Percentiles rank a stretch among this genome's conserved stretches.
Conservation (phyloP, 1,284 basidiomycete genomes). For the Inonotus obliquus region DNA sequence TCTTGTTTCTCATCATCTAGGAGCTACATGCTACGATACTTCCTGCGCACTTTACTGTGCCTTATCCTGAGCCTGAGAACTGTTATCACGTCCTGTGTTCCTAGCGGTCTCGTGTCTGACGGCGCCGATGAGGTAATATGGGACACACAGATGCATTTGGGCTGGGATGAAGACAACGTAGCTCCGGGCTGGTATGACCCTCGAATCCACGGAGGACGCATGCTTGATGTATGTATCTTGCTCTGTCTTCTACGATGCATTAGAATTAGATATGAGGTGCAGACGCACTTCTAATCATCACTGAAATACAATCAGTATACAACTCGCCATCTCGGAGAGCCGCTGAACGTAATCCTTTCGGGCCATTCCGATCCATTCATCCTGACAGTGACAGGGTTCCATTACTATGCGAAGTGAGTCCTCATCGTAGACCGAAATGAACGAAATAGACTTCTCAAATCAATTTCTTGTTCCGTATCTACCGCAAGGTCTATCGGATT, state of each 20-base stretch:
- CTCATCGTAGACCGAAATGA: background rate
- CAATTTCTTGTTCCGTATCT: background rate
- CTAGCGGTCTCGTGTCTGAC: background rate
- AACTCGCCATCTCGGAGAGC: slow-evolving; percentile 41
- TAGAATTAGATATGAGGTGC: no score
- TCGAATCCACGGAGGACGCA: slow-evolving; percentile 57
- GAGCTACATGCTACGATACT: background rate
- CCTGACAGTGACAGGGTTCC: slow-evolving; percentile 37
- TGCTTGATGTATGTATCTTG: slow-evolving; percentile 58
- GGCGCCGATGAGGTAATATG: background rate
- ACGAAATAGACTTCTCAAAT: background rate
- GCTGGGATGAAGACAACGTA: background rate
- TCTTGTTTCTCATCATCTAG: background rate
- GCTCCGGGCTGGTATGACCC: slow-evolving; percentile 68
- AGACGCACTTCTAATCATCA: background rate
- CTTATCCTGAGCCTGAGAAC: background rate
- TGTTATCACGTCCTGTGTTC: background rate
- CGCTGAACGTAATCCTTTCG: slow-evolving; percentile 43
- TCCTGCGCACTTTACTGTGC: background rate
- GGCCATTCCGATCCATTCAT: slow-evolving; percentile 41
- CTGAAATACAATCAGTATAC: slow-evolving; percentile 45
- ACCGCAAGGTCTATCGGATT: slow-evolving; percentile 62
- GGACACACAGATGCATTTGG: background rate
- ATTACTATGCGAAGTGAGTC: slow-evolving; percentile 38
- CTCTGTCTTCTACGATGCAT: background rate